Percentiles rank a stretch among this genome's conserved stretches.
Conservation (phyloP, 139 green algal genomes). For the Chlorella vulgaris region DNA sequence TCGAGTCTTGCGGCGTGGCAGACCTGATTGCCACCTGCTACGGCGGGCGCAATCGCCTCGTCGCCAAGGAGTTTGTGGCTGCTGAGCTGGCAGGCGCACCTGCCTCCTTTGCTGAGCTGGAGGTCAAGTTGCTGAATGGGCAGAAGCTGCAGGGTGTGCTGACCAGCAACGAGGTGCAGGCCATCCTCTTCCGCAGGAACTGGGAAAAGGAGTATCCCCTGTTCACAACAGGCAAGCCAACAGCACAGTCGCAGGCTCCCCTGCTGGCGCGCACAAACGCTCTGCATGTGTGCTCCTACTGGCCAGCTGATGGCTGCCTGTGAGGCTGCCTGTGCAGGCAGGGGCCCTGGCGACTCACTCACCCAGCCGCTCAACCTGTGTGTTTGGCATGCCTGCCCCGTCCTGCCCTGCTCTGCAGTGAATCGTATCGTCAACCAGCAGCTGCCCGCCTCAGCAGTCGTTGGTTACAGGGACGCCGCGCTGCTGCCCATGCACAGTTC, state of each 20-base stretch:
- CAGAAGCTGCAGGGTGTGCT: constrained; percentile 87
- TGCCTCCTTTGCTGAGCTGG: constrained; percentile 60
- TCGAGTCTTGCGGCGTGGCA: constrained; percentile 70
- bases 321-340: no score
- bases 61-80: constrained; percentile 60
- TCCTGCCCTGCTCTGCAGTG: constrained; percentile 20
- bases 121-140: constrained; percentile 69
- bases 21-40: constrained; percentile 84
- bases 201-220: constrained; percentile 75
- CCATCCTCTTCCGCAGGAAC: constrained; percentile 51
- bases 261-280: not conserved
- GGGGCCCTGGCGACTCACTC: no score
- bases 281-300: no score
- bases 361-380: not conserved
- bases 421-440: constrained; percentile 66
- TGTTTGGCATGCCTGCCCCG: no score
- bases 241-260: no score
- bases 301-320: no score
- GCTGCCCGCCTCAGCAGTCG: constrained; percentile 45
- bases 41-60: constrained; percentile 73
- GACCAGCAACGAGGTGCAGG: constrained; percentile 77
- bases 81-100: constrained; percentile 23
- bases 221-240: constrained; percentile 68
- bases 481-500: not conserved
- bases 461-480: constrained; percentile 39